A percentile compares a stretch with the other conserved stretches of the same genome.
phyloP scores from a whole-genome alignment of 768 basidiomycete genomes.

The Candolleomyces eurysporus region DNA sequence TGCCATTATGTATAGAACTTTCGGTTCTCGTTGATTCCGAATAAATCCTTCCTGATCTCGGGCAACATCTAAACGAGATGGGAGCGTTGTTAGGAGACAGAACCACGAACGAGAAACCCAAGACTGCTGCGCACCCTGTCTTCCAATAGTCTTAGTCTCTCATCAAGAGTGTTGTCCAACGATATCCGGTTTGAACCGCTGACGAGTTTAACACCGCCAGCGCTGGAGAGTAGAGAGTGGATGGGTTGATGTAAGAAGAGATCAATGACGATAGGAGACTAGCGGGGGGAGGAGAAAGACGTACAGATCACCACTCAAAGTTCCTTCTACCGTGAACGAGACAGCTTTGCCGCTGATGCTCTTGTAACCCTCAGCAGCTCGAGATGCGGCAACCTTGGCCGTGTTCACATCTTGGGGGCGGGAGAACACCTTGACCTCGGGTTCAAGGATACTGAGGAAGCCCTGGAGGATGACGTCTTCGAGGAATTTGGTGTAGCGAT shows the following conservation, averaged over 20 bases:
- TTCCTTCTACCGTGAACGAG: slow-evolving; percentile 55
- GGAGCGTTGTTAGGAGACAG: neutral
- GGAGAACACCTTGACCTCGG: slow-evolving; percentile 60
- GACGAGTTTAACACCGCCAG: slow-evolving; percentile 81
- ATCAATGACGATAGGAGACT: neutral
- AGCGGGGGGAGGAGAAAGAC: slow-evolving; percentile 16
- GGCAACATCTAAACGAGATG: slow-evolving; percentile 76
- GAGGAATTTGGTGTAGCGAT: slow-evolving; percentile 77
- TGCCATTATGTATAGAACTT: slow-evolving; percentile 74
- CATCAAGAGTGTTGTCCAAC: slow-evolving; percentile 93
- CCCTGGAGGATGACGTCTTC: slow-evolving; percentile 85
- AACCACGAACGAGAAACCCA: neutral
- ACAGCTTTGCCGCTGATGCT: slow-evolving; percentile 74
- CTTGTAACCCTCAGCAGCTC: slow-evolving; percentile 65
- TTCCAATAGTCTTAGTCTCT: slow-evolving; percentile 84
- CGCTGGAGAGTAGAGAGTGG: slow-evolving; percentile 39
- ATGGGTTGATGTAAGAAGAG: neutral
- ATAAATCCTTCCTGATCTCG: slow-evolving; percentile 86
- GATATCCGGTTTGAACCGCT: slow-evolving; percentile 77
- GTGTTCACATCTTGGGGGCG: slow-evolving; percentile 66
- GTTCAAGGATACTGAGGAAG: slow-evolving; percentile 78
- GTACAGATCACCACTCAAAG: slow-evolving; percentile 67
- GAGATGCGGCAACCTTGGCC: slow-evolving; percentile 60
- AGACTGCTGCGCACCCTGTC: slow-evolving; percentile 63
- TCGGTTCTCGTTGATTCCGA: slow-evolving; percentile 87